A percentile compares a stretch with the other conserved stretches of the same genome.
Conservation (phyloP, 495 filamentous ascomycete species). For the Hyaloscypha hepaticicola region DNA sequence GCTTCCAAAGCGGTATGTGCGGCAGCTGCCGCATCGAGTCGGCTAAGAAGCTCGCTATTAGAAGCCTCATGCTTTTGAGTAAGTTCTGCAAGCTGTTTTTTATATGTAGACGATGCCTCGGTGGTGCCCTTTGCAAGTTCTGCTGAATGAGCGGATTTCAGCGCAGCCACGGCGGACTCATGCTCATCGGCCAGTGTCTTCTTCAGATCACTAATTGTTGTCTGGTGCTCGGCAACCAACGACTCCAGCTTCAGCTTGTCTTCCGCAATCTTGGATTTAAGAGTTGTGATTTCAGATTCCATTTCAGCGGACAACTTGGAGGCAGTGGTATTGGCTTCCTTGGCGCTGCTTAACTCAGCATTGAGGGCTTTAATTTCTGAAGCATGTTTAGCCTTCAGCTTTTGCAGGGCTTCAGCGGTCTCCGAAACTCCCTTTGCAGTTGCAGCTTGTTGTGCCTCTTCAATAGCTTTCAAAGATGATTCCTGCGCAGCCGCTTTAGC, state of each 20-base stretch:
- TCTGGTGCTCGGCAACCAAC: slow-evolving; percentile 26
- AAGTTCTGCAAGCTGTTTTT: slow-evolving; percentile 41
- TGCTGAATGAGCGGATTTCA: slow-evolving; percentile 45
- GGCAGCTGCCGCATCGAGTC: slow-evolving; percentile 43
- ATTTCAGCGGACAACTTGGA: slow-evolving; percentile 21
- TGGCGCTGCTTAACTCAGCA: slow-evolving; percentile 25
- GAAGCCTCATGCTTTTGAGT: slow-evolving; percentile 42
- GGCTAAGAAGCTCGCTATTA: slow-evolving; percentile 40
- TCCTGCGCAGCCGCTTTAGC: slow-evolving; percentile 23
- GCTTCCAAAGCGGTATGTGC: slow-evolving; percentile 42
- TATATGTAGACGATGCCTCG: slow-evolving; percentile 41
- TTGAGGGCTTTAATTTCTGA: slow-evolving; percentile 41
- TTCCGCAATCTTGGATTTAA: slow-evolving; percentile 40
- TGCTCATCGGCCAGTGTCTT: slow-evolving; percentile 47
- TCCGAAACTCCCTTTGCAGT: slow-evolving; percentile 26
- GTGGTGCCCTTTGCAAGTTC: slow-evolving; percentile 44
- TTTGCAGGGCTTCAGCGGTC: slow-evolving; percentile 24
- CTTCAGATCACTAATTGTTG: slow-evolving; percentile 43
- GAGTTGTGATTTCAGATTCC: slow-evolving; percentile 38
- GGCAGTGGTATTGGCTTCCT: slow-evolving; percentile 24
- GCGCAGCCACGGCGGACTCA: slow-evolving; percentile 36
- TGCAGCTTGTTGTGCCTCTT: slow-evolving; percentile 28
- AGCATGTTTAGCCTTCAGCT: slow-evolving; percentile 40
- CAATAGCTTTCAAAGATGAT: slow-evolving; percentile 27
- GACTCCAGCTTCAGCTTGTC: slow-evolving; percentile 34